Conservation (phyloP, 75 land plant species). For the Pseudotsuga menziesii region DNA sequence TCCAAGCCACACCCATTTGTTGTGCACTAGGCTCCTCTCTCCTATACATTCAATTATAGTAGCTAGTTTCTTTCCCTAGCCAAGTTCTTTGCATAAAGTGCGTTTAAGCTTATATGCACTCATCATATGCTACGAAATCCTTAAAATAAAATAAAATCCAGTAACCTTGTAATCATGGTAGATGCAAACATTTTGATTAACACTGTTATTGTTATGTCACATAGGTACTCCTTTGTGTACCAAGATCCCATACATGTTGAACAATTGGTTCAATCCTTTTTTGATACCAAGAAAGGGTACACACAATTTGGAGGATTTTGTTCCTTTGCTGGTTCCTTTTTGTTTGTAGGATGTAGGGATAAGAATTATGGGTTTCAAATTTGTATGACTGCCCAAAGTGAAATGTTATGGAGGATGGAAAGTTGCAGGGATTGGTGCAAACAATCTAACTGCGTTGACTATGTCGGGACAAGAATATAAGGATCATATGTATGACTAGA, state of each 20-base stretch:
- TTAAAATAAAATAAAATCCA: too few species aligned
- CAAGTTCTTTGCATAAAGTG: too few species aligned
- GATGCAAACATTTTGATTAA: slow-evolving; percentile 22
- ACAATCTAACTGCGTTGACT: slow-evolving; percentile 65
- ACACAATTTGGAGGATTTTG: slow-evolving; percentile 24
- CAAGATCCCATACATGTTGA: slow-evolving; percentile 24
- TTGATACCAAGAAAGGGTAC: slow-evolving; percentile 18
- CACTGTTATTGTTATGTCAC: slow-evolving; percentile 7
- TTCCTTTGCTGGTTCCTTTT: slow-evolving; percentile 40
- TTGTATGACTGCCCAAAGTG: slow-evolving; percentile 73
- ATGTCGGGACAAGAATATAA: slow-evolving; percentile 78
- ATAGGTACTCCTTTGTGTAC: slow-evolving; percentile 14
- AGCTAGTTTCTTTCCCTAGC: too few species aligned
- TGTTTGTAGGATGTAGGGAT: slow-evolving; percentile 70
- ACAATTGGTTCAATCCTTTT: slow-evolving; percentile 17
- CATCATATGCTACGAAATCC: too few species aligned
- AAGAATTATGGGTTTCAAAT: slow-evolving; percentile 65
- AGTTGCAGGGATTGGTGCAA: slow-evolving; percentile 67
- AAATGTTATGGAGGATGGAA: slow-evolving; percentile 67
- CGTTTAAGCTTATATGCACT: too few species aligned
- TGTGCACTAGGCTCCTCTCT: too few species aligned
- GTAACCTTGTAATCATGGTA: slow-evolving; percentile 1
- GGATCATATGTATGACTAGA: slow-evolving; percentile 58
- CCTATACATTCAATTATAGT: too few species aligned
- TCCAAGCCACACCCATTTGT: too few species aligned